A percentile compares a stretch with the other conserved stretches of the same genome.
These are phyloP conservation scores for Daldinia caldariorum DNA, from an alignment of 495 filamentous ascomycete genomes.

Conservation along the genomic window DNA sequence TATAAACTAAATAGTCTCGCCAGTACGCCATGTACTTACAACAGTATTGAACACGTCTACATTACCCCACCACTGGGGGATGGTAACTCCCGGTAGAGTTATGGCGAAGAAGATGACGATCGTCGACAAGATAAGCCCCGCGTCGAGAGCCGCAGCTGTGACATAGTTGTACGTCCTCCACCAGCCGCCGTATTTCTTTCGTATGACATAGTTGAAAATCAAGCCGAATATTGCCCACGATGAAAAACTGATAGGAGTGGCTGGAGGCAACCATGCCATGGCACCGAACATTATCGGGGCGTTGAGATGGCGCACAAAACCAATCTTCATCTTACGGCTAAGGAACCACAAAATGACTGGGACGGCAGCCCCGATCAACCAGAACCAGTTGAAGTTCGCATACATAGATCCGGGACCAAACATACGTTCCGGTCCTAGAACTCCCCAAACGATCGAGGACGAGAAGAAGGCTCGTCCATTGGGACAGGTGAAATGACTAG, in stretches of 20 bases:
- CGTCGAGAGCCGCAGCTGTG: slow-evolving; percentile 65
- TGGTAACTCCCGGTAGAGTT: slow-evolving; percentile 50
- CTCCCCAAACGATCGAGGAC: slow-evolving; percentile 65
- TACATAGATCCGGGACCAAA: slow-evolving; percentile 69
- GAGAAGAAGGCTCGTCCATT: slow-evolving; percentile 69
- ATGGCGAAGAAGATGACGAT: slow-evolving; percentile 61
- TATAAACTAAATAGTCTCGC: neutral
- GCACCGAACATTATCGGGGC: slow-evolving; percentile 71
- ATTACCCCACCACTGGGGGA: slow-evolving; percentile 63
- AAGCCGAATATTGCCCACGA: slow-evolving; percentile 67
- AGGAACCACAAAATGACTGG: slow-evolving; percentile 63
- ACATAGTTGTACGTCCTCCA: slow-evolving; percentile 73
- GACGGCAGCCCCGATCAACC: slow-evolving; percentile 61
- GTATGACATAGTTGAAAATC: slow-evolving; percentile 66
- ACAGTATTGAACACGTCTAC: slow-evolving; percentile 51
- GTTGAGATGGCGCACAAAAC: slow-evolving; percentile 58
- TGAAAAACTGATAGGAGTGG: slow-evolving; percentile 67
- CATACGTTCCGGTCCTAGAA: slow-evolving; percentile 64
- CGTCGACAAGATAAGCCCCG: slow-evolving; percentile 55
- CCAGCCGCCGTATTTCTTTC: slow-evolving; percentile 63
- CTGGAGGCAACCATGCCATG: slow-evolving; percentile 65
- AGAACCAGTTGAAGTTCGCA: slow-evolving; percentile 67
- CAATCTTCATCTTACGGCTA: slow-evolving; percentile 60
- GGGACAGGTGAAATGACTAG: slow-evolving; percentile 68
- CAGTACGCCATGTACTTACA: slow-evolving; percentile 32